Evolutionary conservation across 306 rosid species (phyloP).

Genomic region (Cucumis hystrix): DNA sequence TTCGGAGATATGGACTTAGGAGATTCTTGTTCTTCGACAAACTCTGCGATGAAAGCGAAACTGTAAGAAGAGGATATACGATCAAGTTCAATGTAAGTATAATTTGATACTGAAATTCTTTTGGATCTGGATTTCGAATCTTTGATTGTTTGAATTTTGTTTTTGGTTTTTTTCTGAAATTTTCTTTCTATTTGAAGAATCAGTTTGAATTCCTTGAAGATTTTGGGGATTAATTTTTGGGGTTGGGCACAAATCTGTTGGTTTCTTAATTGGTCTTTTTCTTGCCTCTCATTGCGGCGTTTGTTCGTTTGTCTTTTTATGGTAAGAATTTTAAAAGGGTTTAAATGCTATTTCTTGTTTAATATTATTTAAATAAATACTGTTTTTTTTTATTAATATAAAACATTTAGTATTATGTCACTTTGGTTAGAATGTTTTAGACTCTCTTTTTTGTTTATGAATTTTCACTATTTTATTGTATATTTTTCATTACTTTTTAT

Average conservation of each 20-base stretch:
- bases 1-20: conserved; percentile 42
- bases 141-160: background rate
- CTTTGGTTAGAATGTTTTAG: too few relatives aligned
- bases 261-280: background rate
- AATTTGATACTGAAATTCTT: background rate
- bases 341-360: background rate
- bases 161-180: background rate
- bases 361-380: too few relatives aligned
- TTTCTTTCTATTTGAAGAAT: background rate
- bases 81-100: conserved; percentile 51
- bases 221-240: background rate
- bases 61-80: conserved; percentile 50
- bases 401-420: too few relatives aligned
- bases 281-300: background rate
- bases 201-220: background rate
- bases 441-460: too few relatives aligned
- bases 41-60: conserved; percentile 76
- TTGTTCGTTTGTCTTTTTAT: background rate
- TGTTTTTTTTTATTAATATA: too few relatives aligned
- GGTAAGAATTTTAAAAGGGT: background rate
- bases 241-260: background rate
- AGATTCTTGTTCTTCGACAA: conserved; percentile 72
- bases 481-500: too few relatives aligned
- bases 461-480: too few relatives aligned
- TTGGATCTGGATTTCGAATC: background rate